phyloP scores from a whole-genome alignment of 768 basidiomycete genomes.

The Boletus speciosus region DNA sequence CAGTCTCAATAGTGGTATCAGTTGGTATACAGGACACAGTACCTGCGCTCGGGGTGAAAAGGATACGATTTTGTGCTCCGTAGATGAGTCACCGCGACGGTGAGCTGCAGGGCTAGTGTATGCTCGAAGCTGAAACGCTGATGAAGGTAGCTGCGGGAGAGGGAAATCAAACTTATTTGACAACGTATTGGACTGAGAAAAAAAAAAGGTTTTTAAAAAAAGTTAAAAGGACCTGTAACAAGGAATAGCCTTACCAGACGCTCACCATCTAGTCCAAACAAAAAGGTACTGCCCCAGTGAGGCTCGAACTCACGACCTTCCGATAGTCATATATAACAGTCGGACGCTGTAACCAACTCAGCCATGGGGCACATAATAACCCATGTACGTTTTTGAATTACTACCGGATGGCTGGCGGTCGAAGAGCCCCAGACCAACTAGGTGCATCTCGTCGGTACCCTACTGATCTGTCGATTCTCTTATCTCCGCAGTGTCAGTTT shows the following conservation, averaged over 20 bases:
- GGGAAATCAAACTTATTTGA: background rate
- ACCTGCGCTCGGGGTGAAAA: constrained; percentile 1
- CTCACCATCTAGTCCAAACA: too few relatives aligned
- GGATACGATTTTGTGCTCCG: background rate
- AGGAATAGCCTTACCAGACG: too few relatives aligned
- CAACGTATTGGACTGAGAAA: background rate
- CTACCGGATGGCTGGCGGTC: background rate
- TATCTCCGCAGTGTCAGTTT: background rate
- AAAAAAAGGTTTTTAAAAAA: too few relatives aligned
- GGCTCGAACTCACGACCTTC: constrained; percentile 54
- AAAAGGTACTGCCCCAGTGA: constrained; percentile 42
- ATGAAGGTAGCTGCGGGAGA: background rate
- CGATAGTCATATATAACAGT: constrained; percentile 40
- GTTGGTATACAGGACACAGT: constrained; percentile 1
- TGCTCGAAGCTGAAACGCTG: background rate
- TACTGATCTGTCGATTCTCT: background rate
- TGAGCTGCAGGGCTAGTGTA: background rate
- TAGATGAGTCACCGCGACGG: too few relatives aligned
- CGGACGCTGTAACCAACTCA: constrained; percentile 52
- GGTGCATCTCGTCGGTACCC: background rate
- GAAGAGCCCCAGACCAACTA: too few relatives aligned
- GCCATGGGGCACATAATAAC: constrained; percentile 41
- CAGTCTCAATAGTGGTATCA: constrained; percentile 2
- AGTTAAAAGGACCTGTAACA: too few relatives aligned
- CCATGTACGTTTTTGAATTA: rapidly evolving